A percentile compares a stretch with the other conserved stretches of the same genome.
Evolutionary conservation across 129 eudicot genomes (phyloP).

Genomic region (Heracleum sosnowskyi): DNA sequence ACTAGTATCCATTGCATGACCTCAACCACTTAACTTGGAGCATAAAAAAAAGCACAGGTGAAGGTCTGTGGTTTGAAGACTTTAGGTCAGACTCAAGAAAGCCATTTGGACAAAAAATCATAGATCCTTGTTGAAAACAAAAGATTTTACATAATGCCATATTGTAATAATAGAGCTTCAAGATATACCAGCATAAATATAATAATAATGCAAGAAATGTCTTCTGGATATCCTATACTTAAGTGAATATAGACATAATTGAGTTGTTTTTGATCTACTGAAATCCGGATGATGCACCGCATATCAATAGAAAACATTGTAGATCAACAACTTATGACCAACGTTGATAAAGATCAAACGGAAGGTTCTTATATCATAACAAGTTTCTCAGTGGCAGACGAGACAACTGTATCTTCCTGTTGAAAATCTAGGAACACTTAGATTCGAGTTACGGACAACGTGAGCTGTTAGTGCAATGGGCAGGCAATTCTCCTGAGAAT

Average conservation of each 20-base stretch:
- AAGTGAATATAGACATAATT: not conserved
- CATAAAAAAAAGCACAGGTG: not conserved
- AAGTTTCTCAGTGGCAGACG: not conserved
- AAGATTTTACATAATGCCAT: too few relatives aligned
- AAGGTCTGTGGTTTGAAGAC: not conserved
- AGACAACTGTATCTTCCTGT: not conserved
- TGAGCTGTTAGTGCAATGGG: too few relatives aligned
- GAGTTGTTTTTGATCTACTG: not conserved
- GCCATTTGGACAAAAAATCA: not conserved
- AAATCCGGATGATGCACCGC: not conserved
- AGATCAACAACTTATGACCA: not conserved
- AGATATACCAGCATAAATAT: not conserved
- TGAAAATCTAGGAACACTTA: not conserved
- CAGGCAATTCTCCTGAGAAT: too few relatives aligned
- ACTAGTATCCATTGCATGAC: not conserved
- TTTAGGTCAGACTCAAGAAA: not conserved
- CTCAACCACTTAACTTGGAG: not conserved
- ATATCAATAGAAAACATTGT: not conserved
- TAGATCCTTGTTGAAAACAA: not conserved
- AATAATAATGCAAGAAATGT: not conserved
- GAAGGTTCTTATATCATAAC: not conserved
- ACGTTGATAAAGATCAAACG: not conserved
- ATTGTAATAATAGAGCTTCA: not conserved
- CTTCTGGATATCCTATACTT: not conserved
- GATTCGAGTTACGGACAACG: not conserved